Evolutionary conservation across 2,329 filamentous ascomycete genomes (phyloP).

Genomic region (Cadophora sp.): DNA sequence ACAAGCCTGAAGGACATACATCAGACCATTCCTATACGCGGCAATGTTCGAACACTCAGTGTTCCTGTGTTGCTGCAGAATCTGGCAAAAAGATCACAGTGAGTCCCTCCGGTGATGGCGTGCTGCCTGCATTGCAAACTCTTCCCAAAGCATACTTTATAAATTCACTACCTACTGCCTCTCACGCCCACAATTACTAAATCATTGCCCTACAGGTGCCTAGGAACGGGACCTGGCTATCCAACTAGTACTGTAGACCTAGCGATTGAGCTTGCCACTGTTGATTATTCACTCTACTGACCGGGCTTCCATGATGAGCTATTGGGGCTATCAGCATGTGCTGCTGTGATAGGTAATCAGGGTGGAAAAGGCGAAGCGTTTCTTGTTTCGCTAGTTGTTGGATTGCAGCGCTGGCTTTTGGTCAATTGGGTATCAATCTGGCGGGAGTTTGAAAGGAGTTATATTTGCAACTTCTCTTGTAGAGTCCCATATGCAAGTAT

Average conservation of each 20-base stretch:
- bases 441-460: too few species aligned
- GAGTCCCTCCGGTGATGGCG: neutral
- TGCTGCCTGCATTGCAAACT: neutral
- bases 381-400: too few species aligned
- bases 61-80: neutral
- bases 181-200: neutral
- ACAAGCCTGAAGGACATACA: neutral
- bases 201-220: neutral
- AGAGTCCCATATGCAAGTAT: neutral
- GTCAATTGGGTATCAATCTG: too few species aligned
- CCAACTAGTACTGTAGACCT: neutral
- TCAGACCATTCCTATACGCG: neutral
- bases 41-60: neutral
- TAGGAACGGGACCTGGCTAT: neutral
- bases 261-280: constrained; percentile 7
- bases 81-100: neutral
- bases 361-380: neutral
- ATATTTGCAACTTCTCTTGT: too few species aligned
- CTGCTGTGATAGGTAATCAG: neutral
- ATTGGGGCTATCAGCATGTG: neutral
- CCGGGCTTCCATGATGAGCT: neutral
- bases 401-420: too few species aligned
- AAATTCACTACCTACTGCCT: too few species aligned
- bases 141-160: too few species aligned
- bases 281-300: neutral